A percentile compares a stretch with the other conserved stretches of the same genome.
These are phyloP conservation scores for Paxillus involutus DNA, from an alignment of 768 basidiomycete species.

Conservation along the genomic window DNA sequence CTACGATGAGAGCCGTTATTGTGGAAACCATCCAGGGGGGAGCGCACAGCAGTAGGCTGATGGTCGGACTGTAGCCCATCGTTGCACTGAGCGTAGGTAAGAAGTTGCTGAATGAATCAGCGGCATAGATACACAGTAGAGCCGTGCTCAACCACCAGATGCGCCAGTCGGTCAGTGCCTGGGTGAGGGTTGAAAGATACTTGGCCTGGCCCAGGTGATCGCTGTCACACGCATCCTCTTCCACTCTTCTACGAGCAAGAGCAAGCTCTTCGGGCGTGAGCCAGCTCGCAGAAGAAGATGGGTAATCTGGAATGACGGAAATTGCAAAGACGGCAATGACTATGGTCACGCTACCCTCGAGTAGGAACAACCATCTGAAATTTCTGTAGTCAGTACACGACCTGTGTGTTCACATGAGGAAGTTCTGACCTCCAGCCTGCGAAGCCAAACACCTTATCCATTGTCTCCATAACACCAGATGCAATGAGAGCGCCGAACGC, in stretches of 20 bases:
- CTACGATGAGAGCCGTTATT: slow-evolving; percentile 49
- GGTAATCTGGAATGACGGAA: slow-evolving; percentile 71
- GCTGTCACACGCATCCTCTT: slow-evolving; percentile 47
- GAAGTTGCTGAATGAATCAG: slow-evolving; percentile 70
- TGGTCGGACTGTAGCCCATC: slow-evolving; percentile 56
- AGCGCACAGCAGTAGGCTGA: neutral
- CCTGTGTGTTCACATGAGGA: neutral
- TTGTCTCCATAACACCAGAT: slow-evolving; percentile 62
- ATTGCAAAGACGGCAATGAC: slow-evolving; percentile 47
- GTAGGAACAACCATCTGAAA: slow-evolving; percentile 66
- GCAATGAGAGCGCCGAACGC: slow-evolving; percentile 78
- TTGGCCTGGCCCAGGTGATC: slow-evolving; percentile 37
- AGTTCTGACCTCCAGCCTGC: slow-evolving; percentile 63
- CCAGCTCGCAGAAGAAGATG: slow-evolving; percentile 54
- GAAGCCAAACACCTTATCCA: slow-evolving; percentile 66
- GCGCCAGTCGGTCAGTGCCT: slow-evolving; percentile 69
- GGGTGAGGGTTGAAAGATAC: slow-evolving; percentile 41
- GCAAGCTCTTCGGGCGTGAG: slow-evolving; percentile 51
- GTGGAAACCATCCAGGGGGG: slow-evolving; percentile 45
- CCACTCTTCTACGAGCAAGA: slow-evolving; percentile 55
- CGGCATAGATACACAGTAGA: slow-evolving; percentile 49
- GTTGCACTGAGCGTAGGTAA: slow-evolving; percentile 65
- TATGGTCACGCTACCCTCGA: slow-evolving; percentile 58
- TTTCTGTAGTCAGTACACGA: neutral
- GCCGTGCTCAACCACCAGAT: slow-evolving; percentile 77